Percentiles rank a stretch among this genome's conserved stretches.
Evolutionary conservation across 108 stramenopile species (phyloP).

Genomic region (Skeletonema tropicum): DNA sequence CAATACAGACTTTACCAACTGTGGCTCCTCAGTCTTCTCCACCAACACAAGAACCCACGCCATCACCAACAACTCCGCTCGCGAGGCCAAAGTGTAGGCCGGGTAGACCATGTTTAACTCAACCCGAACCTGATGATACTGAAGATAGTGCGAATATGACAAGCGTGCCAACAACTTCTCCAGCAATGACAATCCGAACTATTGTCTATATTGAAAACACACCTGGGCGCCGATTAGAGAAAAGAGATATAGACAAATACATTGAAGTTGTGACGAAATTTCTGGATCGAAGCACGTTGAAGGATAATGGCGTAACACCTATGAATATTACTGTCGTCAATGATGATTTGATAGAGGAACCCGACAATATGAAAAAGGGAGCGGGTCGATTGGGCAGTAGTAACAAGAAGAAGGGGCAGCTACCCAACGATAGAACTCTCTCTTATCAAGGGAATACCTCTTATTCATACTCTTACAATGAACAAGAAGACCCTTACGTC

Average conservation of each 20-base stretch:
- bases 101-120: slow-evolving; percentile 10
- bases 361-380: not conserved
- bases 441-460: no score
- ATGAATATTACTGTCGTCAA: slow-evolving; percentile 2
- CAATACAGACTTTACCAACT: no score
- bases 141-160: not conserved
- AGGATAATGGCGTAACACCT: not conserved
- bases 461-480: not conserved
- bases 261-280: slow-evolving; percentile 5
- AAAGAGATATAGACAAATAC: slow-evolving; percentile 14
- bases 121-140: not conserved
- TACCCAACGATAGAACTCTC: not conserved
- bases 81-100: slow-evolving; percentile 10
- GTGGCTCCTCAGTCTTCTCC: not conserved
- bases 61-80: not conserved
- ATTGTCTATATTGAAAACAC: slow-evolving; percentile 23
- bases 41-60: not conserved
- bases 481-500: not conserved
- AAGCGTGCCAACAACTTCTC: slow-evolving; percentile 1
- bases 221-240: slow-evolving; percentile 6
- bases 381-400: not conserved
- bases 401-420: not conserved
- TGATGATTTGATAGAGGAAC: slow-evolving; percentile 10
- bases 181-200: slow-evolving; percentile 2
- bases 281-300: slow-evolving; percentile 2